Percentiles rank a stretch among this genome's conserved stretches.
These are phyloP conservation scores for Guyanaporus albipodus DNA, from an alignment of 768 basidiomycete genomes.

Conservation along the genomic window DNA sequence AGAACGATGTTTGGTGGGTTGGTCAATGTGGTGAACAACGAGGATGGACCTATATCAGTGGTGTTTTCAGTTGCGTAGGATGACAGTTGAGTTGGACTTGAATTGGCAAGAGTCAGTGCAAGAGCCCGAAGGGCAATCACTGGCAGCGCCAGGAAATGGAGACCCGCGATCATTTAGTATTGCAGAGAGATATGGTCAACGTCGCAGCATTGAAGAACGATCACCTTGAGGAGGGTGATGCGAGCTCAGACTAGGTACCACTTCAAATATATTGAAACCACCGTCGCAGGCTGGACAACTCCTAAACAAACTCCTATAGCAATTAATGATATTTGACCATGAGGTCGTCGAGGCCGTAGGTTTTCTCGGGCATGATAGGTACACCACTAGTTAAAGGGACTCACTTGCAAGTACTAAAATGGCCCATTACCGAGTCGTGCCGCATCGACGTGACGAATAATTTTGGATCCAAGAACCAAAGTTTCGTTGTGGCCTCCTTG, in stretches of 20 bases:
- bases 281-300: constrained; percentile 10
- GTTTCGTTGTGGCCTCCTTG: too few relatives aligned
- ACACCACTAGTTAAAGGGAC: too few relatives aligned
- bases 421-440: too few relatives aligned
- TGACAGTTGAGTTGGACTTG: background rate
- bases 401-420: too few relatives aligned
- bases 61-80: background rate
- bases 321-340: too few relatives aligned
- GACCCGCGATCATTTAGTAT: constrained; percentile 4
- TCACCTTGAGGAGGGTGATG: background rate
- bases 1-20: background rate
- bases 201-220: background rate
- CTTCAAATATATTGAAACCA: background rate
- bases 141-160: constrained; percentile 17
- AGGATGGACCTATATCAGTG: background rate
- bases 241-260: constrained; percentile 3
- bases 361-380: too few relatives aligned
- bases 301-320: too few relatives aligned
- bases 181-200: background rate
- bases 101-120: constrained; percentile 13
- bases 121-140: constrained; percentile 5
- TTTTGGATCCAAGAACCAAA: too few relatives aligned
- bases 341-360: too few relatives aligned
- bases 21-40: background rate
- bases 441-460: too few relatives aligned